Base-by-base conservation (phyloP, 495 filamentous ascomycete species). In the Aspergillus sclerotioniger region DNA sequence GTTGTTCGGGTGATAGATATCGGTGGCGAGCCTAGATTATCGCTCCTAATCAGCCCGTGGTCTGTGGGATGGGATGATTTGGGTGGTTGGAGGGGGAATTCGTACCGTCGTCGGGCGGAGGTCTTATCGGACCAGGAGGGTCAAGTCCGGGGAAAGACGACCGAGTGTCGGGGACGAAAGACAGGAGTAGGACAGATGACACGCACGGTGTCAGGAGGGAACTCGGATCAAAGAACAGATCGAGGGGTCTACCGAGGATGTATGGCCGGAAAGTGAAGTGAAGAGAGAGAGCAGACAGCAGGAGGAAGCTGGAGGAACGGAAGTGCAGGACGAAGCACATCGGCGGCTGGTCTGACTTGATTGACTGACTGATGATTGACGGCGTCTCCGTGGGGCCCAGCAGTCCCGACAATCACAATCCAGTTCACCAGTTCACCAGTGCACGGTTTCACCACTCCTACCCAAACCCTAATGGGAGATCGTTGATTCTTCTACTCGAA, bases 121-220 rank as follows among this genome's bases (percentile, higher is more conserved):
- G 58, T 64, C 62, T 65, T 65, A 65, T 65, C 63, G 63, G 63
- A 44, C 56, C 44, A 33, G 50, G 37, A 53, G 21, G 55, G 51
- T 33, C 48, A 39, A 51, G 44, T 48, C 28, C 39, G 28, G 55
- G 47, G 35, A 51, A 44, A 51, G 61, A 51, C 35, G 51, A 55
- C 39, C 16, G 41, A 35, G 16, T 16, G 29, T 50, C n/a, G 45
- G 31, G 49, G 48, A 47, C 5, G 41, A 8, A 37, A 15, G 25
- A 13, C 49, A 53, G 19, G 19, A 39, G 21, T 6, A 50, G n/a
- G 43, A 19, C 46, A 10, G 16, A 56, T 6, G 37, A n/a, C 37
- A 41, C 37, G 13, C 13, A 41, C 13, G 25, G 47, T 2, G 13
- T 9, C 13, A 50, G 31, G 31, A 50, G n/a, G 4, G 15, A 41